Conservation (phyloP, 768 basidiomycete species). For the Gloeostereum incarnatum region DNA sequence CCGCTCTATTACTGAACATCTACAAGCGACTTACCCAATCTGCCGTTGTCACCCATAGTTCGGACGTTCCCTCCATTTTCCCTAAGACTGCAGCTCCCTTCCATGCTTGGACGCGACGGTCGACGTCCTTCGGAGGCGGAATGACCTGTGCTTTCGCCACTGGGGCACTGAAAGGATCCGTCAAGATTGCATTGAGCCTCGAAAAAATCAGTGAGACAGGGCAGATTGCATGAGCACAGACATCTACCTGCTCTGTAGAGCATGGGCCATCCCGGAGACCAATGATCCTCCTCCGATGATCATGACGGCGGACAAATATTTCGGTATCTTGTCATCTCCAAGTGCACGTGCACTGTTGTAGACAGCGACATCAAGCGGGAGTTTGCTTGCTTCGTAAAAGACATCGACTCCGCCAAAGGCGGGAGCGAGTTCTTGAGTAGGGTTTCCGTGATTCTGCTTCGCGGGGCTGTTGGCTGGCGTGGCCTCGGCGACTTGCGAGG, state of each 20-base stretch:
- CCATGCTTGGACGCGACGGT: conserved; percentile 87
- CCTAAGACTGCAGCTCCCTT: conserved; percentile 90
- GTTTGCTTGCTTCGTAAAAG: conserved; percentile 76
- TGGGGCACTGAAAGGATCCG: conserved; percentile 67
- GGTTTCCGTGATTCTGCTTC: conserved; percentile 11
- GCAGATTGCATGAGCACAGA: not conserved
- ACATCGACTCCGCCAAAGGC: conserved; percentile 55
- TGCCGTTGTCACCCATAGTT: conserved; percentile 78
- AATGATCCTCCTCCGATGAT: conserved; percentile 81
- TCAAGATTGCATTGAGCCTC: conserved; percentile 77
- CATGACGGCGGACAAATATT: conserved; percentile 80
- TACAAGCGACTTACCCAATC: conserved; percentile 66
- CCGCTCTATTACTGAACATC: conserved; percentile 2
- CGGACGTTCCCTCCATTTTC: conserved; percentile 83
- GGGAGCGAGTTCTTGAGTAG: conserved; percentile 16
- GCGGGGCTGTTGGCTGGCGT: conserved; percentile 8
- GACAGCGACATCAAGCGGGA: conserved; percentile 88
- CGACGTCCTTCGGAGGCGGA: conserved; percentile 90
- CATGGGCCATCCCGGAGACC: conserved; percentile 77
- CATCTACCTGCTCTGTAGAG: conserved; percentile 76
- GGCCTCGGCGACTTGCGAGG: no score
- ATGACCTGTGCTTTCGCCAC: conserved; percentile 90
- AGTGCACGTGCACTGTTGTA: conserved; percentile 87
- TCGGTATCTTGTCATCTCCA: conserved; percentile 83
- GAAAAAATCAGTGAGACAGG: conserved; percentile 4